Evolutionary conservation across 805 yeast species (phyloP).

Genomic region (Wickerhamiella shivajii): DNA sequence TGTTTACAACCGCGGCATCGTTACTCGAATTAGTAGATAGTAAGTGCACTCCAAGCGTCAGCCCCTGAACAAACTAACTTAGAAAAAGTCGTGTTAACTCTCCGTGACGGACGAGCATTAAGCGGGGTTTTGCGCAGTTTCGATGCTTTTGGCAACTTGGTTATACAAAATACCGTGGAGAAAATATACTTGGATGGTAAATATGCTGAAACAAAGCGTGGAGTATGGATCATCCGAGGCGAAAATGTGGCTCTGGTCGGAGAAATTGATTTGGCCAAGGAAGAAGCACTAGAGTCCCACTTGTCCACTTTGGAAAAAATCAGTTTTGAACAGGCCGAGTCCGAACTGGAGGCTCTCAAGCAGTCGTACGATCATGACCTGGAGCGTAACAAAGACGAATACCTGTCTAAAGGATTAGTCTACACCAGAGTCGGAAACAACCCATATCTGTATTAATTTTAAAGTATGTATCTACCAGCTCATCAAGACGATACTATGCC

Average conservation of each 20-base stretch:
- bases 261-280: conserved; percentile 78
- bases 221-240: conserved; percentile 82
- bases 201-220: conserved; percentile 66
- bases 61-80: neutral
- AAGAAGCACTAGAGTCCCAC: conserved; percentile 41
- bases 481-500: too few relatives aligned
- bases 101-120: conserved; percentile 79
- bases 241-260: conserved; percentile 92
- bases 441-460: conserved; percentile 6
- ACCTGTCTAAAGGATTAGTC: conserved; percentile 1
- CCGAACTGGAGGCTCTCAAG: conserved; percentile 21
- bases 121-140: conserved; percentile 87
- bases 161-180: conserved; percentile 80
- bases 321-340: conserved; percentile 47
- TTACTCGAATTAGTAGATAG: conserved; percentile 29
- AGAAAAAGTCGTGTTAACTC: conserved; percentile 55
- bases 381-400: neutral
- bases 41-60: conserved; percentile 12
- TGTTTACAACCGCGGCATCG: conserved; percentile 31
- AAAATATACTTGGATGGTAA: conserved; percentile 43
- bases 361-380: conserved; percentile 1
- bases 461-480: too few relatives aligned
- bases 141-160: conserved; percentile 84
- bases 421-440: conserved; percentile 4
- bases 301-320: conserved; percentile 41